Base-by-base conservation (phyloP, 2,329 filamentous ascomycete species). In the Sporothrix luriei region DNA sequence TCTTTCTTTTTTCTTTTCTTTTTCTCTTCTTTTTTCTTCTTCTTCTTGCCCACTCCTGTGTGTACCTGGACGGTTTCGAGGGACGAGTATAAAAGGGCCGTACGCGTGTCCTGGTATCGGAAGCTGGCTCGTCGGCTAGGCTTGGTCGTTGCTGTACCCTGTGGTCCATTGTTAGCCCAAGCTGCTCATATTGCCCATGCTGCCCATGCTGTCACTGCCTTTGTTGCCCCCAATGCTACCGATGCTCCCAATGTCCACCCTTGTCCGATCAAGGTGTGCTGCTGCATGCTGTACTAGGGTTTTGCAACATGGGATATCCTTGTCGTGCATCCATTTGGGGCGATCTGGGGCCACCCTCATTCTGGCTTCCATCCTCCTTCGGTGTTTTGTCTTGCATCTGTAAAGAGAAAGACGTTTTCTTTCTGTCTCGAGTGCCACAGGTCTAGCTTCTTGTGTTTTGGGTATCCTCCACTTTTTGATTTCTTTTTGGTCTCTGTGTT, bases 1-100 rank as follows among this genome's bases (percentile, higher is more conserved):
- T 3, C 13, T 29, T 26, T 38, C 16, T 40, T 54, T 46, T 29
- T 1, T n/a, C n/a, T 84, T 21, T 10, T 54, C 10, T 29, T 11
- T 3, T 6, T 29, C 26, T 38, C 16, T 40, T 54, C 26, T 29
- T 1, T n/a, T n/a, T n/a, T n/a, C n/a, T n/a, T n/a, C n/a, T n/a
- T n/a, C n/a, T n/a, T n/a, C n/a, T n/a, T n/a, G n/a, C n/a, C n/a
- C n/a, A n/a, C n/a, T n/a, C n/a, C n/a, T n/a, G n/a, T 54, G 51
- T 29, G 51, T 6, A 6, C 33, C 5, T 33, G 7, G 33, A 1
- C 1, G 33, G 7, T 6, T 33, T 33, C 4, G 6, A 6, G 33
- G 33, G 33, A 33, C 33, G 33, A 33, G 33, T 33, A 33, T 33
- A 48, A 19, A 26, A n/a, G 9, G 9, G 24, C 24, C 33, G 40